Conservation (phyloP, 1,139 yeast genomes). For the Diutina catenulata region DNA sequence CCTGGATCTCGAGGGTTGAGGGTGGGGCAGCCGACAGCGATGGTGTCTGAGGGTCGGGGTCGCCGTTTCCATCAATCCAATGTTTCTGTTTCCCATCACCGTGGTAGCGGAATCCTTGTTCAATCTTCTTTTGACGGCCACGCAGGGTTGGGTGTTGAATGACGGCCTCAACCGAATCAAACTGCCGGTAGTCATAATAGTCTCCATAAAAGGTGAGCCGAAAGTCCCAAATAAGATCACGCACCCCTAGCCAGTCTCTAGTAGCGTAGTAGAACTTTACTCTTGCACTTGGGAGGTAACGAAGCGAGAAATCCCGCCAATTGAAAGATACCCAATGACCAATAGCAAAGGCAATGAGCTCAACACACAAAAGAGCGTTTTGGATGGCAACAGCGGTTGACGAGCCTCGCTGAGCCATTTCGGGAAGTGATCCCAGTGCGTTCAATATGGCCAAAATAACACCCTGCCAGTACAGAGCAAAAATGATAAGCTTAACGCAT, state of each 20-base stretch:
- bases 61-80: slow-evolving; percentile 39
- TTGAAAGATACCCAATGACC: slow-evolving; percentile 86
- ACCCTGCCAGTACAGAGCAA: slow-evolving; percentile 97
- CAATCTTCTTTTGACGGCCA: slow-evolving; percentile 60
- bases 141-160: slow-evolving; percentile 58
- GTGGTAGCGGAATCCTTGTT: slow-evolving; percentile 75
- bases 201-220: slow-evolving; percentile 56
- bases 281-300: slow-evolving; percentile 56
- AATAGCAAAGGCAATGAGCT: slow-evolving; percentile 73
- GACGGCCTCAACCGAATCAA: slow-evolving; percentile 67
- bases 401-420: slow-evolving; percentile 22
- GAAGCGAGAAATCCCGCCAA: slow-evolving; percentile 55
- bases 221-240: slow-evolving; percentile 71
- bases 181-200: slow-evolving; percentile 66
- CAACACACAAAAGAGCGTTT: slow-evolving; percentile 72
- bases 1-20: background rate
- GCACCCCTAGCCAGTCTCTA: slow-evolving; percentile 64
- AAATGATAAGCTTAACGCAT: slow-evolving; percentile 85
- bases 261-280: slow-evolving; percentile 49
- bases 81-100: slow-evolving; percentile 72
- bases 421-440: slow-evolving; percentile 38
- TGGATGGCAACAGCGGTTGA: slow-evolving; percentile 41
- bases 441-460: slow-evolving; percentile 52
- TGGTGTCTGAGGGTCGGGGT: background rate
- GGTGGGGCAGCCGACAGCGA: background rate